Conservation (phyloP, 176 grass and related monocot genomes). For the Oryza meridionalis region DNA sequence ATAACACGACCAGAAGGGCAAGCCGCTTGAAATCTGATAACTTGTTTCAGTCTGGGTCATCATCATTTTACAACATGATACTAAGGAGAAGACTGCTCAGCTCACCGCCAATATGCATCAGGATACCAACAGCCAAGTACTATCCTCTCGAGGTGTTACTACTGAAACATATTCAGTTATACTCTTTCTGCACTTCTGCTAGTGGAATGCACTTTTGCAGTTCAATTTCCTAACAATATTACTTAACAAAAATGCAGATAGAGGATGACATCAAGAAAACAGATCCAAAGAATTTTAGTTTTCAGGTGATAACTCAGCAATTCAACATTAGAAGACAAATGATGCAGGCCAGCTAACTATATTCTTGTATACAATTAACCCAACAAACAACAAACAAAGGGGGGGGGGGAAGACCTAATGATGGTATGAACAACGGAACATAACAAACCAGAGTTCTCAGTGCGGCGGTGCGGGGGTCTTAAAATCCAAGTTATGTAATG, state of each 20-base stretch:
- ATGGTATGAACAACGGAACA: neutral
- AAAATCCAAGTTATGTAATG: neutral
- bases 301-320: neutral
- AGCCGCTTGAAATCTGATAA: slow-evolving; percentile 29
- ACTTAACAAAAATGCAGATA: neutral
- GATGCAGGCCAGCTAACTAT: neutral
- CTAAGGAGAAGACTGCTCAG: slow-evolving; percentile 12
- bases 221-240: neutral
- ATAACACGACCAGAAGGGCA: slow-evolving; percentile 23
- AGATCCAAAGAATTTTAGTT: neutral
- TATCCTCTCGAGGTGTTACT: neutral
- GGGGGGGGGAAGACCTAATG: neutral
- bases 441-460: neutral
- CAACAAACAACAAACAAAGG: neutral
- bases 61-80: slow-evolving; percentile 24
- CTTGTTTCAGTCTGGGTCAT: neutral
- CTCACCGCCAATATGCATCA: neutral
- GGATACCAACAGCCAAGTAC: neutral
- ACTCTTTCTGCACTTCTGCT: neutral
- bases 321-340: slow-evolving; percentile 2
- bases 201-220: neutral
- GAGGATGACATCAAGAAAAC: neutral
- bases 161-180: slow-evolving; percentile 15
- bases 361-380: no score
- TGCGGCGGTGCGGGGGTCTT: neutral